Percentiles rank a stretch among this genome's conserved stretches.
phyloP scores from a whole-genome alignment of 1,284 basidiomycete genomes.

The Termitomyces sp. region DNA sequence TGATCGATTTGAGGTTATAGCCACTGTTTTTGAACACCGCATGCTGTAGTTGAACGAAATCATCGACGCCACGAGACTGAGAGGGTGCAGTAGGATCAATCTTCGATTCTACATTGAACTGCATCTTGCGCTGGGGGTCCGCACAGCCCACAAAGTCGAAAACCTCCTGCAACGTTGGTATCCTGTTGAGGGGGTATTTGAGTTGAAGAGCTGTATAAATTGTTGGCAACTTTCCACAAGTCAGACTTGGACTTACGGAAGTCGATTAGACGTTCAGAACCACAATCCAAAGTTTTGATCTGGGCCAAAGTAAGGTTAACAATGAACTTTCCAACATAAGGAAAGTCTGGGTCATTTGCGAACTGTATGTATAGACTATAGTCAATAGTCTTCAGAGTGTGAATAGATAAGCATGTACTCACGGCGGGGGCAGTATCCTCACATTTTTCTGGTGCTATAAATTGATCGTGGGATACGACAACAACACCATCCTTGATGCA shows the following conservation, averaged over 20 bases:
- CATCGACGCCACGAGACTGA: slow-evolving; percentile 53
- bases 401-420: slow-evolving; percentile 16
- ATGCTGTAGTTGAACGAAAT: slow-evolving; percentile 64
- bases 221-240: neutral
- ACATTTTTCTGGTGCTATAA: slow-evolving; percentile 59
- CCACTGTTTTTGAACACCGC: slow-evolving; percentile 50
- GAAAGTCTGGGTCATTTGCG: slow-evolving; percentile 52
- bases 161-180: slow-evolving; percentile 69
- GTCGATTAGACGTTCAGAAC: slow-evolving; percentile 55
- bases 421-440: slow-evolving; percentile 61
- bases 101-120: slow-evolving; percentile 81
- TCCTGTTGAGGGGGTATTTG: slow-evolving; percentile 59
- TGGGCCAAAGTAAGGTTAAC: slow-evolving; percentile 76
- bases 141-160: slow-evolving; percentile 74
- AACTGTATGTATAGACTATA: slow-evolving; percentile 29
- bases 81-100: slow-evolving; percentile 55
- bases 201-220: slow-evolving; percentile 49
- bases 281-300: slow-evolving; percentile 74
- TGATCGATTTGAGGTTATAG: slow-evolving; percentile 52
- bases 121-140: slow-evolving; percentile 52
- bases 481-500: slow-evolving; percentile 58
- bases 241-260: slow-evolving; percentile 46
- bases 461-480: slow-evolving; percentile 77
- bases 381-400: neutral
- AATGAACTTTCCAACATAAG: slow-evolving; percentile 71